Evolutionary conservation across 441 rosid species (phyloP).

Genomic region (Biscutella auriculata): DNA sequence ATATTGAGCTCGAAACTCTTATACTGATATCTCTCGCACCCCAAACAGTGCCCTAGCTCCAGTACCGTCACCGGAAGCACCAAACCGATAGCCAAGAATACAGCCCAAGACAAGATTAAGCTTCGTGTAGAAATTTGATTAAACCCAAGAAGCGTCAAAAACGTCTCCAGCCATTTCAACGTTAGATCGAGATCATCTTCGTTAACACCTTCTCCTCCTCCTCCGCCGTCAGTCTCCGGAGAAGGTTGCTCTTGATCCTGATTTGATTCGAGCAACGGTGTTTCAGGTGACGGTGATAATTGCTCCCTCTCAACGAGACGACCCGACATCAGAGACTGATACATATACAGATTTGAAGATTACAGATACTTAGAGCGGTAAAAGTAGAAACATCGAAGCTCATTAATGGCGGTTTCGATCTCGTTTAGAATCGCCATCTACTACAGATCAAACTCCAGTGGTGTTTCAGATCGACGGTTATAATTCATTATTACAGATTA

Average conservation of each 20-base stretch:
- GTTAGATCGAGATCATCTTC: slow-evolving; percentile 29
- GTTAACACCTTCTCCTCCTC: background rate
- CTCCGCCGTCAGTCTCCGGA: background rate
- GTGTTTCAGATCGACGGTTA: slow-evolving; percentile 20
- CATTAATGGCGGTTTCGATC: slow-evolving; percentile 22
- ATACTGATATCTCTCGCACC: slow-evolving; percentile 43
- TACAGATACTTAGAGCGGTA: background rate
- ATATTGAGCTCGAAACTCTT: slow-evolving; percentile 54
- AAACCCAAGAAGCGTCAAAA: slow-evolving; percentile 56
- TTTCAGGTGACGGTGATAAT: slow-evolving; percentile 19
- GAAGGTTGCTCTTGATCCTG: slow-evolving; percentile 2
- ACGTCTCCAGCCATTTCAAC: slow-evolving; percentile 30
- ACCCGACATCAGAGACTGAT: slow-evolving; percentile 22
- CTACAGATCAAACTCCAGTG: background rate
- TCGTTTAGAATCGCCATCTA: slow-evolving; percentile 12
- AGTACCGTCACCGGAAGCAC: slow-evolving; percentile 42
- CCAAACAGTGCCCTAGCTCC: slow-evolving; percentile 43
- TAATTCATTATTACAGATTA: slow-evolving; percentile 3
- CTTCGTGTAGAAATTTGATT: slow-evolving; percentile 34
- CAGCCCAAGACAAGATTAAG: slow-evolving; percentile 46
- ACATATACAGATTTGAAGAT: background rate
- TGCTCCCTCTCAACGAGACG: slow-evolving; percentile 12
- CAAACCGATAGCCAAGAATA: slow-evolving; percentile 40
- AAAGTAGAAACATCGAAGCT: slow-evolving; percentile 13
- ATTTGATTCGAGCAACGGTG: slow-evolving; percentile 29